Evolutionary conservation across 176 grass and related monocot species (phyloP), one percentile per base, ranked within the genome.

Genomic region (Ampelocalamus luodianensis): DNA sequence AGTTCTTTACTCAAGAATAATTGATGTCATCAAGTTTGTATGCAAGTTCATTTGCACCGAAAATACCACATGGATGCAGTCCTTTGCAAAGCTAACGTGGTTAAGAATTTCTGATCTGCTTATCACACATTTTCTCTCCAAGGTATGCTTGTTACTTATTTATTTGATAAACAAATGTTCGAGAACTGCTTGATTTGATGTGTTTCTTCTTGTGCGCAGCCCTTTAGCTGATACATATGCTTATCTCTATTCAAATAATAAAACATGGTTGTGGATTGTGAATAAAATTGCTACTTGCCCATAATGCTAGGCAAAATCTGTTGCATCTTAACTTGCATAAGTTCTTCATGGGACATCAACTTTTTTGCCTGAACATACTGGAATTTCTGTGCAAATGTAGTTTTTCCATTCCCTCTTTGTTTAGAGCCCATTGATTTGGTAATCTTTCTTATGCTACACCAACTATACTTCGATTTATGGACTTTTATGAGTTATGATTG

Each of bases 111-210:
- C 93, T 74, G 86, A 95, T 45, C 77, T 95, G 54, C 89, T 98
- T 79, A 95, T 98, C 62, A 87, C 81, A 85, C 88, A 95, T 82
- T 98, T 98, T 82, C 91, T 98, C 23, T 98, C 91, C 65, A 95
- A 95, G 96, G 96, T 98, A 83, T 77, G 82, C 54, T 86, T 80
- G 34, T 70, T 84, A 51, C 50, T 68, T 49, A 56, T 86, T 68
- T 60, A 88, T 74, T 8, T 24, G 27, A 76, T 37, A 49, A 85
- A 15, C 18, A 40, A 69, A 44, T 62, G 45, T 17, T 71, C 15
- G 58, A 20, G 2, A 78, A 71, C 71, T 66, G n/a, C 70, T 76
- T 42, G 5, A 11, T 83, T 88, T 32, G 3, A 8, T 64, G 4
- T 70, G 53, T 78, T 61, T 76, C 29, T 77, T 72, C 36, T 71